Base-by-base conservation (phyloP, 2,329 filamentous ascomycete species). In the Arthroderma sp. region DNA sequence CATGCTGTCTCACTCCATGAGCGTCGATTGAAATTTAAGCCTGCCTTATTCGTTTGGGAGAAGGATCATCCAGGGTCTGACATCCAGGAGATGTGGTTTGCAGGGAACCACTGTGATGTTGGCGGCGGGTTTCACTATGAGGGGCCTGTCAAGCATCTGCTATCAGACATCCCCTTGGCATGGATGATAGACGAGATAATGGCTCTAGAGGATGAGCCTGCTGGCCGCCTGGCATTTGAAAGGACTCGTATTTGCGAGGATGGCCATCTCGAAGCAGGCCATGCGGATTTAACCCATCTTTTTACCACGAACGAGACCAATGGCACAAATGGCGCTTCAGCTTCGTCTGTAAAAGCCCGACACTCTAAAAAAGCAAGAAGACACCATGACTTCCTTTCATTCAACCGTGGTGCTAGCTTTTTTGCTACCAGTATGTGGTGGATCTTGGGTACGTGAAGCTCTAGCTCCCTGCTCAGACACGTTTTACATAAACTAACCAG, bases 1-100 rank as follows among this genome's bases (percentile, higher is more conserved):
- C 73, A 76, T 44, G 73, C 73, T 1, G 70, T 75, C 2, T 66
- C 70, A 4, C 63, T 74, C 8, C 70, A 75, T 48, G 73, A 76
- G 53, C 64, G 71, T 1, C 68, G 73, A 4, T 66, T 73, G 47
- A 75, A 76, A 54, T 76, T 75, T 62, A 73, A 72, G 53, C 63
- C 70, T 0, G 70, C 70, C 0, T 60, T 75, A 1, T 59, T 74
- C 3, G 47, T 53, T 15, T 49, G 55, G 10, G 50, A 54, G 11
- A 44, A 51, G n/a, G 44, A 56, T 29, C 51, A 57, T 1, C 47
- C 56, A 10, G 44, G 53, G 1, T 48, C 70, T 29, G 65, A 70
- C 43, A 60, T 72, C 46, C 67, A 68, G 40, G 72, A 76, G 49
- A 69, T 75, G 38, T 76, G 72, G 71, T 76, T 76, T 49, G 66